Evolutionary conservation across 1,284 basidiomycete genomes (phyloP).

Genomic region (Ustilago hordei): DNA sequence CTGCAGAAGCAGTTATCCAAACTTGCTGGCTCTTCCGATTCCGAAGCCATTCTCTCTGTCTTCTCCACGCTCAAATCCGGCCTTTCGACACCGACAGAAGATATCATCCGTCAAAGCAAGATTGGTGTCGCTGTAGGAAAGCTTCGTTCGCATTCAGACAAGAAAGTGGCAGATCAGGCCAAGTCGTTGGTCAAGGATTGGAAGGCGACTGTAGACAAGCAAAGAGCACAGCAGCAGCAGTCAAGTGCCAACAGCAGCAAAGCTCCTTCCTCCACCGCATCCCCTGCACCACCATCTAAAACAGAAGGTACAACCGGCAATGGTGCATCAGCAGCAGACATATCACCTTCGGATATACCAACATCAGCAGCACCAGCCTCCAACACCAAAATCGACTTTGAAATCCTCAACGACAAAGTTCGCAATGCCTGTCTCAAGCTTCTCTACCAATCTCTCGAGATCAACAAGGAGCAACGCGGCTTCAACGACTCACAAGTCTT

Average conservation of each 20-base stretch:
- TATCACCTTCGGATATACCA: conserved; percentile 30
- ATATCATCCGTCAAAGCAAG: conserved; percentile 77
- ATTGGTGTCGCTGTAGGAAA: conserved; percentile 93
- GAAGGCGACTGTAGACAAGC: conserved; percentile 66
- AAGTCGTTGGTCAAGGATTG: conserved; percentile 83
- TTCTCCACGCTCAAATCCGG: conserved; percentile 81
- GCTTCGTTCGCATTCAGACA: conserved; percentile 79
- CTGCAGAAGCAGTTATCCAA: conserved; percentile 59
- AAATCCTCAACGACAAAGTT: conserved; percentile 73
- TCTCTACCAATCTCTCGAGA: conserved; percentile 86
- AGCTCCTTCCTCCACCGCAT: conserved; percentile 33
- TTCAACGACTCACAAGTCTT: conserved; percentile 67
- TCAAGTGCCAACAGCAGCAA: conserved; percentile 35
- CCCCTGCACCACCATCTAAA: conserved; percentile 45
- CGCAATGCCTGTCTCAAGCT: conserved; percentile 90
- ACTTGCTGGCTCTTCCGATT: conserved; percentile 34
- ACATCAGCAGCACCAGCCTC: conserved; percentile 28
- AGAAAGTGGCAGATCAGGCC: conserved; percentile 82
- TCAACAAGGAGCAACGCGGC: conserved; percentile 38
- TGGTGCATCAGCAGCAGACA: conserved; percentile 21
- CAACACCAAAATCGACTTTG: conserved; percentile 60
- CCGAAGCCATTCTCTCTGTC: conserved; percentile 79
- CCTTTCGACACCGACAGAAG: conserved; percentile 81
- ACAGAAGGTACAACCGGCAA: conserved; percentile 16
- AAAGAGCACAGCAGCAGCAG: conserved; percentile 71